Conservation (phyloP, 2,329 filamentous ascomycete species). For the Colletotrichum orbiculare region DNA sequence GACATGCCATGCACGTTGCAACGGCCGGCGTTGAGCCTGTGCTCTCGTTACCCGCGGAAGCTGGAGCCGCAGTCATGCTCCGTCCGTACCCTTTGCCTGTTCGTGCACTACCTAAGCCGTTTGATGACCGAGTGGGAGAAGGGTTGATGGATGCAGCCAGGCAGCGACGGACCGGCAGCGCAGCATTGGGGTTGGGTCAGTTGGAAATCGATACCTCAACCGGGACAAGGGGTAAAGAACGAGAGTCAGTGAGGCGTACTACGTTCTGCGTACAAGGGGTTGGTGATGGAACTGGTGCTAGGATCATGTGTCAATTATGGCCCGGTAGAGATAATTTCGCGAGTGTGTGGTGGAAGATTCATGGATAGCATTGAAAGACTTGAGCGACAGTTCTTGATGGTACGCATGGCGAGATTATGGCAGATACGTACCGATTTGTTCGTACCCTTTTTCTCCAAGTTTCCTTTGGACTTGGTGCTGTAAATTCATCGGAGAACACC, state of each 20-base stretch:
- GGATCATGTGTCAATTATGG: neutral
- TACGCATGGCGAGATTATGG: too few species aligned
- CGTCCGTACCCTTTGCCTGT: constrained; percentile 15
- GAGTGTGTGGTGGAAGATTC: too few species aligned
- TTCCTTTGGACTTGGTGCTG: too few species aligned
- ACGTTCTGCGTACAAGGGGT: neutral
- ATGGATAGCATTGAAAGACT: too few species aligned
- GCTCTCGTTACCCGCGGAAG: constrained; percentile 10
- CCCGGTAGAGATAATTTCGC: too few species aligned
- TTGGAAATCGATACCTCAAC: constrained; percentile 7
- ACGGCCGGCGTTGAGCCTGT: too few species aligned
- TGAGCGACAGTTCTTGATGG: too few species aligned
- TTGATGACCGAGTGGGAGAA: constrained; percentile 30
- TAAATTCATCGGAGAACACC: neutral
- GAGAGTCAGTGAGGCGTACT: too few species aligned
- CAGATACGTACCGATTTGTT: constrained; percentile 1
- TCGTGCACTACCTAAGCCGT: constrained; percentile 25
- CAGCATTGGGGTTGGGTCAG: constrained; percentile 16
- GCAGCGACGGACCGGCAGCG: constrained; percentile 2
- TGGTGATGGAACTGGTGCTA: neutral
- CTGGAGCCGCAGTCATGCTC: constrained; percentile 10
- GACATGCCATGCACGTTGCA: too few species aligned
- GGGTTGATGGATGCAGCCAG: constrained; percentile 17
- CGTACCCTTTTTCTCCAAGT: too few species aligned
- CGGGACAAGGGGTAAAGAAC: constrained; percentile 10